Percentiles rank a stretch among this genome's conserved stretches.
Conservation (phyloP, 192 early-diverging fungal genomes). For the Backusella mclennaniae region DNA sequence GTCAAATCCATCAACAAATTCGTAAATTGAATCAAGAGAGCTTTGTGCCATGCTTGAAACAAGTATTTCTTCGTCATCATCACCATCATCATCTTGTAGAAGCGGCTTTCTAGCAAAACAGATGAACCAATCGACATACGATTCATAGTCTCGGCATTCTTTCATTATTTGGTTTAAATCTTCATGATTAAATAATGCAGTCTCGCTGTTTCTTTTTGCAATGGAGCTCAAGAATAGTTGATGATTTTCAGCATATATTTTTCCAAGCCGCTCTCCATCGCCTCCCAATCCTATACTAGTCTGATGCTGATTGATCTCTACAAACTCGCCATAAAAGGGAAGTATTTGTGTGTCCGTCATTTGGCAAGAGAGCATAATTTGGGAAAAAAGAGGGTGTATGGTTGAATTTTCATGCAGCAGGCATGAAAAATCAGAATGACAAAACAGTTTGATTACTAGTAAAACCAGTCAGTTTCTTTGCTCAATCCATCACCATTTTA, state of each 20-base stretch:
- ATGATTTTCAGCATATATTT: constrained; percentile 8
- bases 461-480: background rate
- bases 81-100: background rate
- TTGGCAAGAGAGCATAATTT: constrained; percentile 13
- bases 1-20: constrained; percentile 21
- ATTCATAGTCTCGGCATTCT: constrained; percentile 13
- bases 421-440: background rate
- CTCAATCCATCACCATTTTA: background rate
- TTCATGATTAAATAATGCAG: background rate
- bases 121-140: constrained; percentile 16
- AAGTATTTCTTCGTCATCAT: background rate
- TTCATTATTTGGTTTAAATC: background rate
- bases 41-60: background rate
- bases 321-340: constrained; percentile 7
- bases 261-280: background rate
- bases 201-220: background rate
- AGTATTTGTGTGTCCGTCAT: background rate
- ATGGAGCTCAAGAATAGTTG: constrained; percentile 9
- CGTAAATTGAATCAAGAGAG: constrained; percentile 16
- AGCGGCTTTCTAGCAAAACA: constrained; percentile 18
- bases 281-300: constrained; percentile 8
- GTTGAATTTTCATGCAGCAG: background rate
- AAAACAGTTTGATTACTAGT: background rate
- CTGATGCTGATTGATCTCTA: constrained; percentile 14
- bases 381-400: constrained; percentile 12